Base-by-base conservation (phyloP, 2,329 filamentous ascomycete genomes). In the Rutstroemia sydowiana region DNA sequence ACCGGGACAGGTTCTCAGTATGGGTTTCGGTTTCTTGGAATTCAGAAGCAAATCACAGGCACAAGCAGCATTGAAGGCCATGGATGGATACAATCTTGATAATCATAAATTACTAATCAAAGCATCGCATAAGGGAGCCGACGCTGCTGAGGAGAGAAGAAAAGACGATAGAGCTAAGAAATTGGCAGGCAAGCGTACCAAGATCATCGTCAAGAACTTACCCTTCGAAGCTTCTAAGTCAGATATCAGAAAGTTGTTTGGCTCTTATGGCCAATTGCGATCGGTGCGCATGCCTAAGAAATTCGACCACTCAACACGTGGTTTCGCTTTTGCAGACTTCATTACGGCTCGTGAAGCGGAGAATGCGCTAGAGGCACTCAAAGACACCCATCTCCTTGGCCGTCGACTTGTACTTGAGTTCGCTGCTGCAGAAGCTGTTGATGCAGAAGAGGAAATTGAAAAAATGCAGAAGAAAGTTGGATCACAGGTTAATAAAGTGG, bases 391-490 rank as follows among this genome's bases (percentile, higher is more conserved):
- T 79, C 75, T 98, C 65, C 77, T 97, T 52, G 93, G 93, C 52
- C 83, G 93, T 55, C 84, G 86, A 65, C 76, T 98, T 63, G 89
- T 97, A 51, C 77, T 98, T 56, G 88, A 96, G 67, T 97, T 90
- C 72, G 92, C 91, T 36, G 85, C 89, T 64, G 87, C 85, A 58
- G 93, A 97, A 63, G 80, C 88, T 36, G 77, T 93, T 60, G 91
- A 97, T 72, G 85, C 93, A 3, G 93, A 98, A 73, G 89, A 91
- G 70, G 91, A 97, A 72, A 93, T 98, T 66, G 85, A 87, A 68
- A 92, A 89, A 74, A 95, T 98, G 86, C 88, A 95, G 72, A 87
- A 88, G 77, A 98, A 96, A 78, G 86, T 95, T 66, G 88, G 88
- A 56, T 82, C 85, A 55, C 92, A 97, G 73, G 81, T 87, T 68